Evolutionary conservation across 208 protist genomes (phyloP).

Genomic region (Leishmania amazonensis): DNA sequence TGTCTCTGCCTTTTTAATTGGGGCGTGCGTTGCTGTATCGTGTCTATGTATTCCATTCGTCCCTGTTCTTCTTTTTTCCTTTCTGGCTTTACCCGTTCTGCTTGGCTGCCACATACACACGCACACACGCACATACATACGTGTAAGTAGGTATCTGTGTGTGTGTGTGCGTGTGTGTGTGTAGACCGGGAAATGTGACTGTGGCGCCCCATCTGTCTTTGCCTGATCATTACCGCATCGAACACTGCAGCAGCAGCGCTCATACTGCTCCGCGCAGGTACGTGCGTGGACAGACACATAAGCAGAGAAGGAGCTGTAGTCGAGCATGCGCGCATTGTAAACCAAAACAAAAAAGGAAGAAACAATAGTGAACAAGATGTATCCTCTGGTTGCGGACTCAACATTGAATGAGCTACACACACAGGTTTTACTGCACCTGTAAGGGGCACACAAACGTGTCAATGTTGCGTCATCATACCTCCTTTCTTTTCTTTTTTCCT

Average conservation of each 20-base stretch:
- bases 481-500: too few relatives aligned
- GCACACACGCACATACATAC: background rate
- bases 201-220: background rate
- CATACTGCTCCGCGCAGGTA: background rate
- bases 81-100: background rate
- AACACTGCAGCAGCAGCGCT: background rate
- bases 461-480: too few relatives aligned
- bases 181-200: background rate
- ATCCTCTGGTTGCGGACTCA: background rate
- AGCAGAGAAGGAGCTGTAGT: background rate
- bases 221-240: background rate
- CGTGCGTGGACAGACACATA: background rate
- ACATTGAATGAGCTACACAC: background rate
- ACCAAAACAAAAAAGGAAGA: background rate
- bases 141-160: too few relatives aligned
- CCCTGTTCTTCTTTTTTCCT: background rate
- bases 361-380: background rate
- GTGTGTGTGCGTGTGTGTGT: background rate
- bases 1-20: background rate
- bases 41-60: background rate
- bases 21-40: background rate
- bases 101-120: background rate
- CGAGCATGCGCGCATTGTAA: background rate
- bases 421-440: background rate
- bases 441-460: background rate